Conservation (phyloP, 1,284 basidiomycete species). For the Cutaneotrichosporon mucoides region DNA sequence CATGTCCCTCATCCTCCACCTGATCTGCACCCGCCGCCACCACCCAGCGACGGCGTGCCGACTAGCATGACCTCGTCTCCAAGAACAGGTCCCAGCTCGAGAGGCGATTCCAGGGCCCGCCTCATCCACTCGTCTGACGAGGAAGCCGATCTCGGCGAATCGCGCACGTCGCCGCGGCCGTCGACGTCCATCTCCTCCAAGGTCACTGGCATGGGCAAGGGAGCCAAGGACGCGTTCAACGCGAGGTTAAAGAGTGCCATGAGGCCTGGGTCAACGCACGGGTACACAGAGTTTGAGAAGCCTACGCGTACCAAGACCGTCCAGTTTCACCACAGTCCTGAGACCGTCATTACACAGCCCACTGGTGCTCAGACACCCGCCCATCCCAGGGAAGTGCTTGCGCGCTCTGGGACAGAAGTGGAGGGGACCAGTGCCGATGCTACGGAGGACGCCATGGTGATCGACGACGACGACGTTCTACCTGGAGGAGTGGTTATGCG, state of each 20-base stretch:
- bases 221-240: background rate
- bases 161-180: too few relatives aligned
- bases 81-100: background rate
- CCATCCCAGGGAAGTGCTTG: slow-evolving; percentile 37
- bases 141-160: background rate
- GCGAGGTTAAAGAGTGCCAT: slow-evolving; percentile 13
- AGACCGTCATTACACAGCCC: background rate
- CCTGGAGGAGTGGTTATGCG: slow-evolving; percentile 38
- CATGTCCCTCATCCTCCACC: background rate
- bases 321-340: slow-evolving; percentile 29
- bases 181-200: too few relatives aligned
- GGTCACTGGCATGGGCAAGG: too few relatives aligned
- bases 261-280: background rate
- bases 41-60: background rate
- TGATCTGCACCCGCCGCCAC: too few relatives aligned
- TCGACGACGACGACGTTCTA: slow-evolving; percentile 19
- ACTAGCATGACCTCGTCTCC: slow-evolving; percentile 2
- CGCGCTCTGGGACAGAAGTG: slow-evolving; percentile 33
- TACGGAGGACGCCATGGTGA: slow-evolving; percentile 23
- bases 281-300: background rate
- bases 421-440: slow-evolving; percentile 41
- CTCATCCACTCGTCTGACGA: slow-evolving; percentile 13
- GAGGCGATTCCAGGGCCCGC: background rate
- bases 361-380: slow-evolving; percentile 35
- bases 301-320: background rate